These are phyloP conservation scores for Roridomyces roridus DNA, from an alignment of 768 basidiomycete genomes.

Conservation along the genomic window DNA sequence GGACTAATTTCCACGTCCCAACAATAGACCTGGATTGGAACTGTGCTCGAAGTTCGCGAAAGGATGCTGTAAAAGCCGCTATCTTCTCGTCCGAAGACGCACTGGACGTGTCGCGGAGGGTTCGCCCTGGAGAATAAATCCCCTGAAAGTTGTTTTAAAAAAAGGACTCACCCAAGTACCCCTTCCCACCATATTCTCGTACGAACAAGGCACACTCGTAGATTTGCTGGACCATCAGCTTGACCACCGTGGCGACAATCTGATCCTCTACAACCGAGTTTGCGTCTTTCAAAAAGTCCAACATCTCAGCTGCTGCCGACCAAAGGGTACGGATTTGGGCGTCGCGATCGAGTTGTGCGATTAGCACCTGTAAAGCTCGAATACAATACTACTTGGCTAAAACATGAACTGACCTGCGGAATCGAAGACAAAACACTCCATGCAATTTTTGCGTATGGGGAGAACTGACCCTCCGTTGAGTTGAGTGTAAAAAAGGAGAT, in stretches of 20 bases:
- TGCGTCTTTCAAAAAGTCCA: slow-evolving; percentile 12
- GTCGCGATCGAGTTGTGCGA: not conserved
- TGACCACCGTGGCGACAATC: no score
- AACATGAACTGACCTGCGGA: slow-evolving; percentile 1
- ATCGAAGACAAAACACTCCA: no score
- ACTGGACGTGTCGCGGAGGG: no score
- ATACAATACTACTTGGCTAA: not conserved
- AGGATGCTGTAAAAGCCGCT: not conserved
- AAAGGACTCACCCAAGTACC: not conserved
- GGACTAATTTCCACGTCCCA: no score
- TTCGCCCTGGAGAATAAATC: not conserved
- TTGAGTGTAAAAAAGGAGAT: no score
- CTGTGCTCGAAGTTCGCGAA: not conserved
- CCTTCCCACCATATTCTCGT: slow-evolving; percentile 1
- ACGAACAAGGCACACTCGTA: slow-evolving; percentile 13
- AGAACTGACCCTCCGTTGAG: no score
- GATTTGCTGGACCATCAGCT: no score
- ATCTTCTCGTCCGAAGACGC: no score
- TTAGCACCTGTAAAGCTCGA: no score
- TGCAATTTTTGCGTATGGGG: no score
- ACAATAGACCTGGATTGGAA: no score
- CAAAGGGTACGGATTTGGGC: not conserved
- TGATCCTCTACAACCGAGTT: no score
- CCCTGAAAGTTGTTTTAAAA: not conserved
- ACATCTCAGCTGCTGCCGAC: slow-evolving; percentile 5